Evolutionary conservation across 768 basidiomycete species (phyloP).

Genomic region (Hemileccinum impolitum): DNA sequence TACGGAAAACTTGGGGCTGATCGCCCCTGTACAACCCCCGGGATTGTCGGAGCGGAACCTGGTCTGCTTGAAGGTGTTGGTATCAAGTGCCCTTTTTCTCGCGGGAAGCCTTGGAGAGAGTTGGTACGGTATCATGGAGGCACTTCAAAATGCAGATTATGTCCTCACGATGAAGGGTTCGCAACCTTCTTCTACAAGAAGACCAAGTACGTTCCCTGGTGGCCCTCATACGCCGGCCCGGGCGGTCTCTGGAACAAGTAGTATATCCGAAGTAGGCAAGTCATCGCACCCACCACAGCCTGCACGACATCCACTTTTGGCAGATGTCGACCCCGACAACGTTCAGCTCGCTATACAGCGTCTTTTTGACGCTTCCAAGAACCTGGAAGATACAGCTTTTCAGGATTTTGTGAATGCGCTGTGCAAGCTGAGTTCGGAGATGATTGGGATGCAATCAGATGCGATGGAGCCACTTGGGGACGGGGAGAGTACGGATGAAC

Average conservation of each 20-base stretch:
- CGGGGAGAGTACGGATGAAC: constrained; percentile 32
- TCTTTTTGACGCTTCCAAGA: constrained; percentile 83
- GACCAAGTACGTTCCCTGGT: constrained; percentile 32
- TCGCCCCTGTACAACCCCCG: constrained; percentile 52
- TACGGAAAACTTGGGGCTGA: constrained; percentile 67
- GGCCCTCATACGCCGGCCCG: constrained; percentile 38
- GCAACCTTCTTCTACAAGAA: constrained; percentile 28
- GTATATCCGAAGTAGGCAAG: constrained; percentile 15
- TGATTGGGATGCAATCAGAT: constrained; percentile 84
- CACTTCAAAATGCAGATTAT: constrained; percentile 92
- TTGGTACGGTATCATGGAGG: constrained; percentile 90
- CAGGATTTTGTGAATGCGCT: constrained; percentile 71
- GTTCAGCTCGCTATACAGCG: constrained; percentile 73
- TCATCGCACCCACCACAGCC: constrained; percentile 22
- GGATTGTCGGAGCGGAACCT: constrained; percentile 86
- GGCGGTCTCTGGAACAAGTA: constrained; percentile 31
- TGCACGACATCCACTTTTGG: constrained; percentile 56
- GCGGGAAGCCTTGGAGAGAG: constrained; percentile 84
- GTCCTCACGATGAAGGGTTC: constrained; percentile 68
- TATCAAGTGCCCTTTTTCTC: constrained; percentile 74
- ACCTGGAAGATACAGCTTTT: constrained; percentile 81
- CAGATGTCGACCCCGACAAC: constrained; percentile 73
- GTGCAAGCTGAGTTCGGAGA: constrained; percentile 84
- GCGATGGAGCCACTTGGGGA: constrained; percentile 23
- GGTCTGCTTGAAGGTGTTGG: constrained; percentile 81